Conservation (phyloP, 1,284 basidiomycete species). For the Sphaerobolus stellatus region DNA sequence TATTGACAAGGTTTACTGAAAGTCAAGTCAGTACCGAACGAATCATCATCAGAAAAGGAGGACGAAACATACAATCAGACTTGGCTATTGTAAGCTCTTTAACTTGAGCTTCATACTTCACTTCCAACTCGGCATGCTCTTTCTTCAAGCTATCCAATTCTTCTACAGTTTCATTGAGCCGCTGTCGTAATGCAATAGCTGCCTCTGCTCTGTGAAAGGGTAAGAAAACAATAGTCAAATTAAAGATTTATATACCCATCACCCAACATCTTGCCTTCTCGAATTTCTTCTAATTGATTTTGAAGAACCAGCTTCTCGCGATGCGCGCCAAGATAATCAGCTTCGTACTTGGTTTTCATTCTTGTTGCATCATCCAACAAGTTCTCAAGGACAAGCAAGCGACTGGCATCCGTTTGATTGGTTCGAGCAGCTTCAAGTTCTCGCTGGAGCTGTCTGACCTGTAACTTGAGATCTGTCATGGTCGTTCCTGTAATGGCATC, state of each 20-base stretch:
- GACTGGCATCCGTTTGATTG: constrained; percentile 73
- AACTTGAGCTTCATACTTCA: constrained; percentile 62
- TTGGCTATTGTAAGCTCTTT: constrained; percentile 82
- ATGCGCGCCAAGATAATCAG: constrained; percentile 84
- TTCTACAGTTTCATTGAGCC: constrained; percentile 85
- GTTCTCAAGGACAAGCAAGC: constrained; percentile 83
- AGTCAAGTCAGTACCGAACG: neutral
- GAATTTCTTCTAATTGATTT: constrained; percentile 84
- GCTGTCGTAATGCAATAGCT: constrained; percentile 81
- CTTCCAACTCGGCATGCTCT: constrained; percentile 69
- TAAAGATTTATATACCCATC: constrained; percentile 61
- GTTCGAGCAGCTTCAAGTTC: constrained; percentile 75
- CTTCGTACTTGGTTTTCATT: constrained; percentile 87
- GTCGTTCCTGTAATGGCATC: constrained; percentile 82
- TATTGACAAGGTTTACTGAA: constrained; percentile 79
- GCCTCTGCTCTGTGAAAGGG: constrained; percentile 66
- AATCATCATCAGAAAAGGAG: neutral
- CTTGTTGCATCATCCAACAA: constrained; percentile 87
- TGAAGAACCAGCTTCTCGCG: constrained; percentile 80
- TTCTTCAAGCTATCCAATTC: constrained; percentile 74
- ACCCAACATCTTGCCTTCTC: constrained; percentile 78
- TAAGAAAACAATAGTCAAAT: constrained; percentile 10
- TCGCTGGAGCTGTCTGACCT: constrained; percentile 78
- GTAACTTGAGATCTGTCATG: constrained; percentile 87
- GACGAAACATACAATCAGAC: constrained; percentile 70